Evolutionary conservation across 2,329 filamentous ascomycete species (phyloP).

Genomic region (Chaetomium strumarium): DNA sequence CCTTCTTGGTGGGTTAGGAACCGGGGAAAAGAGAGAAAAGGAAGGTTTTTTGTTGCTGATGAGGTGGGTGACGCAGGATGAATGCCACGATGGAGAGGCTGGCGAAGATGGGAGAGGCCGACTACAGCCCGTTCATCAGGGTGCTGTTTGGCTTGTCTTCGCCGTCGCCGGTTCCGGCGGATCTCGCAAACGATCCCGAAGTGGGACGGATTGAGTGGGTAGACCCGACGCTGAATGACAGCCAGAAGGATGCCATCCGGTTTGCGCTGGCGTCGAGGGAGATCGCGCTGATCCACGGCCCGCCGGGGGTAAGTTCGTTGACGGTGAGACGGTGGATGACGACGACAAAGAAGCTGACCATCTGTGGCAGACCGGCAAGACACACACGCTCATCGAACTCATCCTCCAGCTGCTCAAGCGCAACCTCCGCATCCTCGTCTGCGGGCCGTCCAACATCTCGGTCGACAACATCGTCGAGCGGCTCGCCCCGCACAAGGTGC

Average conservation of each 20-base stretch:
- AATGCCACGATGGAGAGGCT: conserved; percentile 56
- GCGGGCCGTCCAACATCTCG: conserved; percentile 91
- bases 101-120: conserved; percentile 50
- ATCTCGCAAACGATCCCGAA: conserved; percentile 38
- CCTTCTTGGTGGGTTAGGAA: no score
- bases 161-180: conserved; percentile 42
- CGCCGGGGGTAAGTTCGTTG: conserved; percentile 60
- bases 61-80: conserved; percentile 45
- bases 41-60: no score
- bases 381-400: conserved; percentile 90
- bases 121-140: conserved; percentile 54
- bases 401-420: conserved; percentile 82
- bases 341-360: background rate
- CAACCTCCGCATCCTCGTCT: conserved; percentile 75
- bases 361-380: conserved; percentile 73
- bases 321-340: background rate
- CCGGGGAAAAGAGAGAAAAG: background rate
- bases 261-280: conserved; percentile 81
- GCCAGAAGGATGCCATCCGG: conserved; percentile 62
- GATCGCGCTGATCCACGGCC: conserved; percentile 86
- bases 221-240: conserved; percentile 57
- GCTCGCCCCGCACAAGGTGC: conserved; percentile 74
- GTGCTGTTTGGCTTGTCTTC: conserved; percentile 56
- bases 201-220: conserved; percentile 51
- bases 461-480: conserved; percentile 98